phyloP scores from a whole-genome alignment of 2,329 filamentous ascomycete genomes.

The Trichoderma koningii region DNA sequence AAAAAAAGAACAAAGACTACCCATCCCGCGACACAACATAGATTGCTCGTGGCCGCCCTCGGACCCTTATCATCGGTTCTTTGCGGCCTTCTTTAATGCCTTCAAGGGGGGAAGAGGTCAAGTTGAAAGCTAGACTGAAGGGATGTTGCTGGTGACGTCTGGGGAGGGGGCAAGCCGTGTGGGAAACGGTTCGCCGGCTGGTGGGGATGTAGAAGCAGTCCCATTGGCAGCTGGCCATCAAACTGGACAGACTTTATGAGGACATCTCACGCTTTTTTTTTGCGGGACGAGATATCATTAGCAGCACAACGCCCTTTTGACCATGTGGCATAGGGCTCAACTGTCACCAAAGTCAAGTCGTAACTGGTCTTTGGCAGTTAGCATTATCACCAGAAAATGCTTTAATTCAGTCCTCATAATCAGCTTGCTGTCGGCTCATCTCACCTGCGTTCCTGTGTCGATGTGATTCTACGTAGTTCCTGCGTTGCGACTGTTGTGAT shows the following conservation, averaged over 20 bases:
- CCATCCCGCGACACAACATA: conserved; percentile 44
- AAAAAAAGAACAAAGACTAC: conserved; percentile 40
- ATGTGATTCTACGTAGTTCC: conserved; percentile 19
- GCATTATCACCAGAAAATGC: conserved; percentile 27
- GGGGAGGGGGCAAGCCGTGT: conserved; percentile 12
- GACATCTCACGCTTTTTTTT: conserved; percentile 25
- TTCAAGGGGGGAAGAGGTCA: conserved; percentile 34
- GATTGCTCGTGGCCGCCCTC: conserved; percentile 42
- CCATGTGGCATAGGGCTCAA: conserved; percentile 6
- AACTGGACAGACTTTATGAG: conserved; percentile 24
- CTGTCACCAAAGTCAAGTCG: conserved; percentile 20
- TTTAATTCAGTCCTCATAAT: conserved; percentile 25
- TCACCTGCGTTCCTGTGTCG: conserved; percentile 4
- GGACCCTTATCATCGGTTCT: conserved; percentile 22
- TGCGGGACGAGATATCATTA: conserved; percentile 17
- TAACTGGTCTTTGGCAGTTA: conserved; percentile 26
- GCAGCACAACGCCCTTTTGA: background rate
- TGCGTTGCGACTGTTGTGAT: background rate
- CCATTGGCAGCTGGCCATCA: background rate
- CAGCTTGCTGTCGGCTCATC: background rate
- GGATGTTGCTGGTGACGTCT: conserved; percentile 14
- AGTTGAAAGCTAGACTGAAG: conserved; percentile 28
- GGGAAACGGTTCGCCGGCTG: conserved; percentile 1
- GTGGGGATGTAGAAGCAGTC: conserved; percentile 5
- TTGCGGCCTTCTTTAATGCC: conserved; percentile 37